Base-by-base conservation (phyloP, 1,284 basidiomycete genomes). In the Pseudozyma sp. region DNA sequence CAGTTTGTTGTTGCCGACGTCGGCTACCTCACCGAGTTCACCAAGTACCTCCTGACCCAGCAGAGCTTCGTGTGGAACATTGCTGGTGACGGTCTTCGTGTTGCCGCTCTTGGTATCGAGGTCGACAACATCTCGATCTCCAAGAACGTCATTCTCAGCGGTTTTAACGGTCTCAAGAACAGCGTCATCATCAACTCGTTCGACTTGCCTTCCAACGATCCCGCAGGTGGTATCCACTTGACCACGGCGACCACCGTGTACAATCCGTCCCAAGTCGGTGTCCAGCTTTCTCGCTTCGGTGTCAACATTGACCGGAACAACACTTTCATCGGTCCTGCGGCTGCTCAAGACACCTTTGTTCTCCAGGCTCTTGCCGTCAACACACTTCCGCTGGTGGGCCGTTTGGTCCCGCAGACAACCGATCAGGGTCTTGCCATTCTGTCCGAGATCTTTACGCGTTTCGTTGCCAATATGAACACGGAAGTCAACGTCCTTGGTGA, bases 241-340 rank as follows among this genome's bases (percentile, higher is more conserved):
- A 91, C 90, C 0, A 86, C 92, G 12, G 86, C 90, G 54, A 89
- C 91, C 1, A 88, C 87, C 16, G 87, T 90, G 31, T 86, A 87
- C 13, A 93, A 92, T 79, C 92, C 92, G 21, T 90, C 92, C 4
- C 91, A 92, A 87, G 90, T 93, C 48, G 92, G 92, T 58, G 89
- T 93, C 12, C 86, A 89, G 68, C 86, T 92, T 12, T 89, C 88
- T 60, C 88, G 88, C 5, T 88, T 93, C 65, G 88, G 88, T 8
- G 92, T 92, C 84, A 87, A 89, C 60, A 89, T 89, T 12, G 90
- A 87, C 71, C 87, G 88, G 56, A 87, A 88, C 50, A 85, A 87
- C 40, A 87, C 88, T 31, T 86, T 89, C 80, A 88, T 93, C 59
- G 92, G 90, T 3, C 88, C 90, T 3, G 89, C 90, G 8, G 81